These are phyloP conservation scores for Raffaelea arxii DNA, from an alignment of 2,329 filamentous ascomycete species.

Conservation along the genomic window DNA sequence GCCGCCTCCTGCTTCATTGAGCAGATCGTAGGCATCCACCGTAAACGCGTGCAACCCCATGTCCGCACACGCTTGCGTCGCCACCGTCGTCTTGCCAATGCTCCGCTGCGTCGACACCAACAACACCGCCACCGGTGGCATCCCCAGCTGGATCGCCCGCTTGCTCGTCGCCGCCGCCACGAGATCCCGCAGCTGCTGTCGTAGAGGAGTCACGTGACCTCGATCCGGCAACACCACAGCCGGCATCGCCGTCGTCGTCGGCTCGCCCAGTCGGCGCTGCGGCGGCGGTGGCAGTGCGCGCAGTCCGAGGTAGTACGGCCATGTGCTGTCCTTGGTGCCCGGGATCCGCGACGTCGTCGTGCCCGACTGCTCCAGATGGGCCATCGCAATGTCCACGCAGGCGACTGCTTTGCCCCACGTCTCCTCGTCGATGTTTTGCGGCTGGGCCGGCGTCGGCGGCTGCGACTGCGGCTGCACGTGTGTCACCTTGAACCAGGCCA, in stretches of 20 bases:
- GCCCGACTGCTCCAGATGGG: slow-evolving; percentile 85
- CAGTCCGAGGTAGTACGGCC: slow-evolving; percentile 83
- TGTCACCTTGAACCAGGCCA: slow-evolving; percentile 90
- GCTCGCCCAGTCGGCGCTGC: slow-evolving; percentile 31
- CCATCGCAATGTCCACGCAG: slow-evolving; percentile 75
- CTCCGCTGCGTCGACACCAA: slow-evolving; percentile 85
- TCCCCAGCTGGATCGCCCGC: slow-evolving; percentile 73
- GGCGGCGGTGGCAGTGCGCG: slow-evolving; percentile 58
- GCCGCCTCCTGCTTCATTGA: slow-evolving; percentile 85
- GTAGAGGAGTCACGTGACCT: slow-evolving; percentile 42
- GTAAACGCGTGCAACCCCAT: slow-evolving; percentile 83
- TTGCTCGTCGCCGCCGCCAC: slow-evolving; percentile 83
- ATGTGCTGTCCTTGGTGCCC: slow-evolving; percentile 63
- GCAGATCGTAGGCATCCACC: slow-evolving; percentile 86
- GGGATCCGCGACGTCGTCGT: slow-evolving; percentile 76
- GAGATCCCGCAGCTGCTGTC: slow-evolving; percentile 69
- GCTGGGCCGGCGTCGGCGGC: slow-evolving; percentile 21
- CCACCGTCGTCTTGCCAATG: slow-evolving; percentile 82
- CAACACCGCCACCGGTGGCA: slow-evolving; percentile 81
- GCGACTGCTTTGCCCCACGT: slow-evolving; percentile 73
- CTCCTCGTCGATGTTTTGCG: slow-evolving; percentile 44
- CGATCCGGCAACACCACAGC: slow-evolving; percentile 35
- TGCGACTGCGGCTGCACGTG: slow-evolving; percentile 52
- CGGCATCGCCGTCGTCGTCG: slow-evolving; percentile 17
- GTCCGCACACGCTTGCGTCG: slow-evolving; percentile 69